Base-by-base conservation (phyloP, 73 alveolate species). In the Effrenium voratum region DNA sequence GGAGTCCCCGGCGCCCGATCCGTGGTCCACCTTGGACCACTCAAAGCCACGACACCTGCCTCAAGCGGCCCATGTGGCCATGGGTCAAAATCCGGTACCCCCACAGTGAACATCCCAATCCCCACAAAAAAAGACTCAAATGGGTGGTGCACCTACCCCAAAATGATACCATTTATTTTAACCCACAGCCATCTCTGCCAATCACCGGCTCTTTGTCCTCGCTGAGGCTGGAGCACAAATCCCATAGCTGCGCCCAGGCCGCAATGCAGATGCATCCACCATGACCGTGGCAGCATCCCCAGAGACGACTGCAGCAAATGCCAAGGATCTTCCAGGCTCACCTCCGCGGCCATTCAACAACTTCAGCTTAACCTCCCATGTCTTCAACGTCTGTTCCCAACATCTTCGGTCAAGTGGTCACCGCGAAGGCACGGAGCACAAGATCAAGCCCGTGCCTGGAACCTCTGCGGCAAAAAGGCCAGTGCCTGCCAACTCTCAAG, bases 221-320 rank as follows among this genome's bases (percentile, higher is more conserved):
- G 8, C 77, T 32, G 40, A 24, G 26, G 26, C n/a, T n/a, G n/a
- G n/a, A 40, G 44, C 90, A 44, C 90, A 79, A 26, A 79, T 26
- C 30, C 68, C 45, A 52, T 79, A 79, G 90, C 90, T 79, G 45
- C 90, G 90, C 0, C 60, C 90, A 15, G 90, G 90, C 45, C 90
- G 90, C 1, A 79, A 15, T 3, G 68, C 40, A 1, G 90, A 79
- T 5, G 90, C 45, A 28, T 79, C 90, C 22, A 79, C 13, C 45
- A 45, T 45, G 90, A 79, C 90, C 3, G 46, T 45, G 45, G 90
- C 90, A 3, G 90, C 45, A 24, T 49, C 44, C 28, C 90, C 90
- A 5, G 90, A 45, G 45, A 45, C 47, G 10, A 43, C 90, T 15
- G 90, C 90, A 0, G 43, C 15, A 46, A 38, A 79, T 44, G 66